Evolutionary conservation across 148 eudicot genomes (phyloP).

Genomic region (Mesembryanthemum crystallinum): DNA sequence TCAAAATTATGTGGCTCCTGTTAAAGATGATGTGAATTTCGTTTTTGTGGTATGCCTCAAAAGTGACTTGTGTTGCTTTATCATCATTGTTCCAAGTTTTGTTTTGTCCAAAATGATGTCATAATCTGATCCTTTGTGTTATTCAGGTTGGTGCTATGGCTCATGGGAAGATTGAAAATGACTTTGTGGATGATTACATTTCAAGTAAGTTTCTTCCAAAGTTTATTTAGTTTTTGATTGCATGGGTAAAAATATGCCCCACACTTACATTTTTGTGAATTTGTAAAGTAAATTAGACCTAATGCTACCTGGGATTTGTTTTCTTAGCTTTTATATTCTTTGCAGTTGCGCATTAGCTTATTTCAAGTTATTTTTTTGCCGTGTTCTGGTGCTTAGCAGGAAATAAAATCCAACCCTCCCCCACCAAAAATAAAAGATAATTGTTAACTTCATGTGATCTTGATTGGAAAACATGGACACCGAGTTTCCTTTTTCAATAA

Average conservation of each 20-base stretch:
- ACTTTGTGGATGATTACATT: constrained; percentile 70
- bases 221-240: neutral
- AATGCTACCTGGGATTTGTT: neutral
- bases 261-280: neutral
- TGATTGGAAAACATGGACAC: no score
- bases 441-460: no score
- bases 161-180: constrained; percentile 80
- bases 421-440: no score
- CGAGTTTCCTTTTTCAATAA: no score
- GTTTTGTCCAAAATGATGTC: neutral
- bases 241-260: neutral
- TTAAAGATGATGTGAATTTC: constrained; percentile 51
- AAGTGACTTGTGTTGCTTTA: neutral
- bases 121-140: constrained; percentile 14
- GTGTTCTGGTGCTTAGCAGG: no score
- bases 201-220: constrained; percentile 46
- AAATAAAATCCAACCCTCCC: no score
- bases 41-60: constrained; percentile 79
- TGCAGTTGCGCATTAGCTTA: neutral
- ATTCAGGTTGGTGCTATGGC: constrained; percentile 98
- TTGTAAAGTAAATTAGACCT: neutral
- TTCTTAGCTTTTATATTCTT: neutral
- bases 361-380: no score
- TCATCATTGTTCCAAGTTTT: neutral
- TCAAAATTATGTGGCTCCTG: constrained; percentile 60